Base-by-base conservation (phyloP, 768 basidiomycete species). In the Austroboletus festivus region DNA sequence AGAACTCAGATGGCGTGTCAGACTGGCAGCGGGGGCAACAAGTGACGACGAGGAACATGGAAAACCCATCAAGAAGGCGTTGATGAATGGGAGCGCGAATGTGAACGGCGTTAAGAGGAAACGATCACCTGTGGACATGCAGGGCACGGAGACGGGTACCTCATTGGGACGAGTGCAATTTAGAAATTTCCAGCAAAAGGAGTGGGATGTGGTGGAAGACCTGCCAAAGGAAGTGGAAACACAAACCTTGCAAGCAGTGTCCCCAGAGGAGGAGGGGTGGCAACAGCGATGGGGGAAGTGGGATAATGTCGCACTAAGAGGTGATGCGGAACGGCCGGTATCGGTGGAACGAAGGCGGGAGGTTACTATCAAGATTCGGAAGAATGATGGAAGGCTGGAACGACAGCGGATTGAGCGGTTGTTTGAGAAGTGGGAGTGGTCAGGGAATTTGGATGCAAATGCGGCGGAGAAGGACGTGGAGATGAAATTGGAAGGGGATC, bases 1-100 rank as follows among this genome's bases (percentile, higher is more conserved):
- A 54, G 93, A 96, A 63, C 69, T 96, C 38, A 75, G 87, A 38
- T 96, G 93, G 93, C 78, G 93, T 42, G 76, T 85, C 23, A 78
- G 79, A 47, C 67, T 81, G 38, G 80, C 81, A 5, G 68, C 73
- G 6, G 86, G 86, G 23, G 71, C 79, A 50, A 62, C 71, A 15
- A 89, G 86, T 57, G 87, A 88, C 44, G 86, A 85, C 46, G 88
- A 91, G 46, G 71, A 69, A n/a, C 51, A 60, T 5, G 58, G 62
- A 21, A 47, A 52, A 18, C 59, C 64, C 3, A 49, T 37, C 34
- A 71, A 53, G 50, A 62, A 50, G 46, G 53, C 48, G 44, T 42
- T 47, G 61, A 56, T 57, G 45, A 62, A 63, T 45, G 67, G 63
- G 35, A 52, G 31, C 41, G 71, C 22, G 22, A 52, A 41, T 24